Evolutionary conservation across 2,329 filamentous ascomycete genomes (phyloP).

Genomic region (Simplicillium sp.): DNA sequence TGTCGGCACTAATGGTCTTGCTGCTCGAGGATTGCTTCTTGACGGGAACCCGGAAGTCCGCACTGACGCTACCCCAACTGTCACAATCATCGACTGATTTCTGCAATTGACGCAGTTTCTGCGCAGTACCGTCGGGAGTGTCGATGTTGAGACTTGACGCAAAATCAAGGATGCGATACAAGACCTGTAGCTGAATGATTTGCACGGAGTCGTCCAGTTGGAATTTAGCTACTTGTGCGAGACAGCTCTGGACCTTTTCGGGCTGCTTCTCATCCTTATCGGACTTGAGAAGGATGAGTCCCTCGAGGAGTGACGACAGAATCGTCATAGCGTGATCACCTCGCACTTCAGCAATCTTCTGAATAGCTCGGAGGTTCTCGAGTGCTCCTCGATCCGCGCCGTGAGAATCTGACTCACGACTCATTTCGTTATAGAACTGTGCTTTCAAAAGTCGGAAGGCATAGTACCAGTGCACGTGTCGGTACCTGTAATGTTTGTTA

Average conservation of each 20-base stretch:
- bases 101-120: slow-evolving; percentile 56
- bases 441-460: slow-evolving; percentile 67
- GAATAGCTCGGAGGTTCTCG: slow-evolving; percentile 59
- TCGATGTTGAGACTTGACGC: slow-evolving; percentile 59
- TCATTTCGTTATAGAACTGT: slow-evolving; percentile 55
- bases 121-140: slow-evolving; percentile 41
- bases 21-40: slow-evolving; percentile 36
- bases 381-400: slow-evolving; percentile 54
- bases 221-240: slow-evolving; percentile 64
- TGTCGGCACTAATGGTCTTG: slow-evolving; percentile 47
- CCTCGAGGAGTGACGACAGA: slow-evolving; percentile 58
- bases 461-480: slow-evolving; percentile 65
- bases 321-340: slow-evolving; percentile 57
- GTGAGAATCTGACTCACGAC: slow-evolving; percentile 19
- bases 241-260: slow-evolving; percentile 60
- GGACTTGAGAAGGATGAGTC: slow-evolving; percentile 57
- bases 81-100: slow-evolving; percentile 48
- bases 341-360: slow-evolving; percentile 46
- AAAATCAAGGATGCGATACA: slow-evolving; percentile 61
- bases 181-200: slow-evolving; percentile 56
- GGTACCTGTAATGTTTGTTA: slow-evolving; percentile 31
- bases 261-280: slow-evolving; percentile 52
- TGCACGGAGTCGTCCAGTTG: slow-evolving; percentile 56
- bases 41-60: slow-evolving; percentile 46
- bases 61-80: slow-evolving; percentile 35